Conservation (phyloP, 495 filamentous ascomycete genomes). For the Aspergillus taichungensis region DNA sequence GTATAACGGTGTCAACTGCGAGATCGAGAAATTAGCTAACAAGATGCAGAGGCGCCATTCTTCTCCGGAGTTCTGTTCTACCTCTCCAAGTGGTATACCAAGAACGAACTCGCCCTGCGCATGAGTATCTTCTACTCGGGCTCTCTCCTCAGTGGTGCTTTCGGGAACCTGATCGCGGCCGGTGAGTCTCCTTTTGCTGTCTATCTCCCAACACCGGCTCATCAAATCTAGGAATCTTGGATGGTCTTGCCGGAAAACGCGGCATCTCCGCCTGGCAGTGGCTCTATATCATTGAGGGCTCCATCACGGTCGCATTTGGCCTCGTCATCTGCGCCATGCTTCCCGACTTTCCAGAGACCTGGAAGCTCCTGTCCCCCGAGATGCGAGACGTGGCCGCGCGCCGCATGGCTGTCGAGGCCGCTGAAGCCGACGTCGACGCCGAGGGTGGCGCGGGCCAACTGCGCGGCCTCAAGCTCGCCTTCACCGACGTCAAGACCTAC, state of each 20-base stretch:
- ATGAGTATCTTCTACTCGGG: conserved; percentile 48
- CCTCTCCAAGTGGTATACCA: conserved; percentile 44
- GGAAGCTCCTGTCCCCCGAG: conserved; percentile 26
- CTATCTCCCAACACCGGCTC: too few species aligned
- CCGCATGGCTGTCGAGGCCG: conserved; percentile 24
- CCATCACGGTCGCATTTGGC: conserved; percentile 19
- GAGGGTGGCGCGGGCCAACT: conserved; percentile 22
- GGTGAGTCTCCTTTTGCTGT: conserved; percentile 5
- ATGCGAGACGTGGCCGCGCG: conserved; percentile 30
- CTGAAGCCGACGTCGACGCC: conserved; percentile 31
- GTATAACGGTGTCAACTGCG: not conserved
- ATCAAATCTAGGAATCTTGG: conserved; percentile 37
- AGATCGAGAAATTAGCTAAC: not conserved
- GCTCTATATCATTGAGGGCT: conserved; percentile 36
- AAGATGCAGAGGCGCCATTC: conserved; percentile 27
- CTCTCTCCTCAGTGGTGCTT: conserved; percentile 44
- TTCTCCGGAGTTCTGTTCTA: conserved; percentile 36
- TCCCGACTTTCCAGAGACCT: conserved; percentile 31
- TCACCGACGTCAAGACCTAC: conserved; percentile 32
- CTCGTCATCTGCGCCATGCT: conserved; percentile 22
- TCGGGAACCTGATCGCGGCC: conserved; percentile 43
- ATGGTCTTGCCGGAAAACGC: conserved; percentile 28
- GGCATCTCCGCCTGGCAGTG: conserved; percentile 32
- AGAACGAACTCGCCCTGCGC: conserved; percentile 35
- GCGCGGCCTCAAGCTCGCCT: conserved; percentile 30